phyloP scores from a whole-genome alignment of 371 early-diverging fungal species.

The Actinomortierella wolfii region DNA sequence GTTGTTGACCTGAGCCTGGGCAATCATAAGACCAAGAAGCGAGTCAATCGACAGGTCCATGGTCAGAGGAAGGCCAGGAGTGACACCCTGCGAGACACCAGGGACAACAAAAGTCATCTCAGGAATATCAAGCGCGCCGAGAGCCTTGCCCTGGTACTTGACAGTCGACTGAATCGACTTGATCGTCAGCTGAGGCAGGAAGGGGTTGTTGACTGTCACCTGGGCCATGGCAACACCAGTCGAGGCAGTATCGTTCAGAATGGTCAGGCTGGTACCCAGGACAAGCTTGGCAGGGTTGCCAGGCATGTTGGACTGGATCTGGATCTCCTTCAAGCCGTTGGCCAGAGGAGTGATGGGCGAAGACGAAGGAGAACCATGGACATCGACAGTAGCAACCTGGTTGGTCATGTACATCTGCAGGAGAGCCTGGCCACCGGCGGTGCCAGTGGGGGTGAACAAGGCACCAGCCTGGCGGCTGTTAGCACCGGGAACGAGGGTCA shows the following conservation, averaged over 20 bases:
- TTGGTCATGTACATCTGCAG: conserved; percentile 53
- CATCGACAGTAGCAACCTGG: conserved; percentile 44
- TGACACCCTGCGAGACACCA: not conserved
- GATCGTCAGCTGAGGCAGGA: conserved; percentile 51
- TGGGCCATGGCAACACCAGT: conserved; percentile 46
- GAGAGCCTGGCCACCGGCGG: conserved; percentile 47
- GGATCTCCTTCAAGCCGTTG: conserved; percentile 44
- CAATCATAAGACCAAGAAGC: conserved; percentile 37
- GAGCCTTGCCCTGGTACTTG: conserved; percentile 49
- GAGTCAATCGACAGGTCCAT: conserved; percentile 13
- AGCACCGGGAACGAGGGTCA: conserved; percentile 51
- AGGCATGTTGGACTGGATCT: conserved; percentile 50
- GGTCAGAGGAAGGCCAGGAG: conserved; percentile 6
- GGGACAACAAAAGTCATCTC: conserved; percentile 18
- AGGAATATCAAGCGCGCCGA: conserved; percentile 50
- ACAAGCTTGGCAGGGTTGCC: conserved; percentile 49
- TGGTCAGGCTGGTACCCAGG: conserved; percentile 45
- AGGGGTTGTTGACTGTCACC: conserved; percentile 55
- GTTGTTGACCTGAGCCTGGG: conserved; percentile 45
- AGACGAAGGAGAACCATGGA: conserved; percentile 45
- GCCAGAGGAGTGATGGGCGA: conserved; percentile 51
- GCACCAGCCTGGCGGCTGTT: conserved; percentile 49
- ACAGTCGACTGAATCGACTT: conserved; percentile 49
- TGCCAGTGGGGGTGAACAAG: conserved; percentile 48
- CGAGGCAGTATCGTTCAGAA: conserved; percentile 36